A percentile compares a stretch with the other conserved stretches of the same genome.
Conservation (phyloP, 208 protist species). For the Hexamita inflata region DNA sequence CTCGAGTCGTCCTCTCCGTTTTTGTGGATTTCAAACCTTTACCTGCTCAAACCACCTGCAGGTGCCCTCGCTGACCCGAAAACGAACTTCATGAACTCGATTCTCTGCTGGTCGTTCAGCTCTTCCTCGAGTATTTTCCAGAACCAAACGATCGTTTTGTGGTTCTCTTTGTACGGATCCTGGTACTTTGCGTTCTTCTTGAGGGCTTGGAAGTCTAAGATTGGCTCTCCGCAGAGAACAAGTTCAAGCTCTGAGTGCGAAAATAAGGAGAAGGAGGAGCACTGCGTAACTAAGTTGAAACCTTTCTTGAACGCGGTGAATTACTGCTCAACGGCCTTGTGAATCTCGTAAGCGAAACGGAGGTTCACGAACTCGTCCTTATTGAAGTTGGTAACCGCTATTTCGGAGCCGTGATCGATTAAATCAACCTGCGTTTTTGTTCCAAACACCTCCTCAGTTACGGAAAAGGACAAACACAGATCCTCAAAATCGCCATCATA, state of each 20-base stretch:
- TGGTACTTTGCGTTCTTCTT: slow-evolving; percentile 52
- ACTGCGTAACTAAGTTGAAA: slow-evolving; percentile 6
- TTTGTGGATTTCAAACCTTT: slow-evolving; percentile 47
- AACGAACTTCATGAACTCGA: slow-evolving; percentile 51
- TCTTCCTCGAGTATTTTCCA: slow-evolving; percentile 43
- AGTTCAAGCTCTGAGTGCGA: slow-evolving; percentile 55
- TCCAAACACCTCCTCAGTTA: too few species aligned
- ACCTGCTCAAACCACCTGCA: slow-evolving; percentile 48
- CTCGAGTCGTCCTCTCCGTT: slow-evolving; percentile 41
- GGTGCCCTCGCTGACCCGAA: slow-evolving; percentile 54
- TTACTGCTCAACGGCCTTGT: slow-evolving; percentile 44
- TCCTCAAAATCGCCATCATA: neutral
- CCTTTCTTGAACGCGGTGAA: slow-evolving; percentile 26
- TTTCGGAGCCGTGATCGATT: slow-evolving; percentile 45
- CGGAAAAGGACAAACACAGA: neutral
- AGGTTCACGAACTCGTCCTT: slow-evolving; percentile 54
- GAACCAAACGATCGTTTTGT: slow-evolving; percentile 24
- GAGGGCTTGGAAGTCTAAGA: slow-evolving; percentile 57
- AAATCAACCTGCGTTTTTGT: neutral
- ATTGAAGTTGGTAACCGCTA: slow-evolving; percentile 56
- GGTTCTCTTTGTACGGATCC: slow-evolving; percentile 42
- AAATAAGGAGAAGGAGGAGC: slow-evolving; percentile 43
- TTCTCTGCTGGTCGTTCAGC: slow-evolving; percentile 44
- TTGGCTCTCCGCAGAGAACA: slow-evolving; percentile 53
- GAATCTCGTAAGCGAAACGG: slow-evolving; percentile 52